A percentile compares a stretch with the other conserved stretches of the same genome.
These are phyloP conservation scores for Trichoderma guizhouense DNA, from an alignment of 2,329 filamentous ascomycete genomes.

Conservation along the genomic window DNA sequence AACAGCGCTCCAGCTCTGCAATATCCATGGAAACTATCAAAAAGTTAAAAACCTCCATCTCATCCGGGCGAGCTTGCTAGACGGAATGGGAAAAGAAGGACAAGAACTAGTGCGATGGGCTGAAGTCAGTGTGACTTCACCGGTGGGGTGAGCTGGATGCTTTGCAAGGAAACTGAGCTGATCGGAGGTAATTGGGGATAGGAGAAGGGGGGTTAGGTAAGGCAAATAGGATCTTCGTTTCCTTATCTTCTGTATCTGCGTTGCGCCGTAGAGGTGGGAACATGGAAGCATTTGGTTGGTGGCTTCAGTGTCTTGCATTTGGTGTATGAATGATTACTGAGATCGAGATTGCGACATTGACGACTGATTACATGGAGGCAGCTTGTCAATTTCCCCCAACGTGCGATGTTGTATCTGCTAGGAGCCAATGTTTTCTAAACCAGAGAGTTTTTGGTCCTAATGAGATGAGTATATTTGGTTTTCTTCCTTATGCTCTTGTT, in stretches of 20 bases:
- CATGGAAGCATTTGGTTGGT: neutral
- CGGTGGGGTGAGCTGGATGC: neutral
- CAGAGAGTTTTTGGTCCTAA: neutral
- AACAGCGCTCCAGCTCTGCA: neutral
- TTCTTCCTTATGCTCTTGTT: neutral
- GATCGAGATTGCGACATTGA: neutral
- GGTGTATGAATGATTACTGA: neutral
- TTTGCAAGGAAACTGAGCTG: neutral
- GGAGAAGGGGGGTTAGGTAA: too few relatives aligned
- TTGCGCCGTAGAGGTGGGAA: neutral
- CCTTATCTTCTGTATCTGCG: neutral
- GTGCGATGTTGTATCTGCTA: neutral
- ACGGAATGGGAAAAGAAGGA: neutral
- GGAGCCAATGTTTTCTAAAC: neutral
- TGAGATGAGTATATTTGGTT: neutral
- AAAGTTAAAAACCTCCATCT: neutral
- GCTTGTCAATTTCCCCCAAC: neutral
- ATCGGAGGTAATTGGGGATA: neutral
- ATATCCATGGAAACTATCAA: neutral
- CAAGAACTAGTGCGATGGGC: neutral
- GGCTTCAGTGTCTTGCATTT: neutral
- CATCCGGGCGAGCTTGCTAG: neutral
- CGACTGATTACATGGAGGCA: neutral
- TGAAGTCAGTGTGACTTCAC: constrained; percentile 16
- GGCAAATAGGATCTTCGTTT: neutral